Evolutionary conservation across 148 eudicot species (phyloP).

Genomic region (Amaranthus palmeri): DNA sequence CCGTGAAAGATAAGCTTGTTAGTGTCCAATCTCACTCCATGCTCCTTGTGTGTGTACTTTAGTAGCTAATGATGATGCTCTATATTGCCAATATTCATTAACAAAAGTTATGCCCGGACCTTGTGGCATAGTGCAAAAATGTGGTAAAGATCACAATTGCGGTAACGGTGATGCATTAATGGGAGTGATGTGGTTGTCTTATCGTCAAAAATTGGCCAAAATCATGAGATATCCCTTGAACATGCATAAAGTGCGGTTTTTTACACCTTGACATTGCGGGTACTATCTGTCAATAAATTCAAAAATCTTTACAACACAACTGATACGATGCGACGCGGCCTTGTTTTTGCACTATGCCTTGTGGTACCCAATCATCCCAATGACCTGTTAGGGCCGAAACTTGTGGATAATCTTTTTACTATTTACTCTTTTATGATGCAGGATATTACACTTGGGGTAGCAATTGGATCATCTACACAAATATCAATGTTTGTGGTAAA

Average conservation of each 20-base stretch:
- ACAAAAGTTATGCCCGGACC: not conserved
- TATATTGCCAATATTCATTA: not conserved
- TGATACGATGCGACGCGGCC: not conserved
- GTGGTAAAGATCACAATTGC: too few species aligned
- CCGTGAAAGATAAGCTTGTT: conserved; percentile 88
- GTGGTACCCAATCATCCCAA: not conserved
- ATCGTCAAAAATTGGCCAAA: too few species aligned
- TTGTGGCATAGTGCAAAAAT: too few species aligned
- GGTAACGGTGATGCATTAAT: too few species aligned
- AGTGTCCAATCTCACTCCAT: conserved; percentile 27
- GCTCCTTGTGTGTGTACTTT: not conserved
- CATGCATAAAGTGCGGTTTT: too few species aligned
- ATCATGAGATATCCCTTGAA: too few species aligned
- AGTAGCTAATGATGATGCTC: too few species aligned
- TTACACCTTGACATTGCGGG: too few species aligned
- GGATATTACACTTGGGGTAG: conserved; percentile 91
- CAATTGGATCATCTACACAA: conserved; percentile 93
- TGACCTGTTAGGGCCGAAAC: not conserved
- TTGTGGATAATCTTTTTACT: not conserved
- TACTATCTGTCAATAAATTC: too few species aligned
- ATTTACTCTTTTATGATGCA: conserved; percentile 20
- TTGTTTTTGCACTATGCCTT: not conserved
- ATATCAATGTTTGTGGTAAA: conserved; percentile 97
- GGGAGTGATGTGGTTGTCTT: too few species aligned
- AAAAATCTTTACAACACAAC: too few species aligned